Percentiles rank a stretch among this genome's conserved stretches.
Evolutionary conservation across 768 basidiomycete species (phyloP).

Genomic region (Hirschioporus abietinus): DNA sequence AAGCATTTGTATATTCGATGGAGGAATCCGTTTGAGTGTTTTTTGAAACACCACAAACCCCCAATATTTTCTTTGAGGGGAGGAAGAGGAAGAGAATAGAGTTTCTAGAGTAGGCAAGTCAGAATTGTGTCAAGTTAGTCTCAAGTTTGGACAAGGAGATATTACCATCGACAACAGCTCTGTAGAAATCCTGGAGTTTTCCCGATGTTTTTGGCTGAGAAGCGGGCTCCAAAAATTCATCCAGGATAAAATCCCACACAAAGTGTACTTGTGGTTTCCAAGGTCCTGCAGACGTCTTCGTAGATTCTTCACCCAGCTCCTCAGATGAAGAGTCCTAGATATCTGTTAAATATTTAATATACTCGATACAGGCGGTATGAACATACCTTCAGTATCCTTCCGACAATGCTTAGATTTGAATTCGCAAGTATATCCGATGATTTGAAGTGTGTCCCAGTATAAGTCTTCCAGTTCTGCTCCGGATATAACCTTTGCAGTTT

Average conservation of each 20-base stretch:
- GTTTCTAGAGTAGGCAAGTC: constrained; percentile 49
- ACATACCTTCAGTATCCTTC: constrained; percentile 73
- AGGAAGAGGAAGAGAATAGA: constrained; percentile 78
- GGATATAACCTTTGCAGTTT: constrained; percentile 60
- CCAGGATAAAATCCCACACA: constrained; percentile 82
- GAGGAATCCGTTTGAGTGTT: constrained; percentile 61
- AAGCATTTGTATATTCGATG: constrained; percentile 71
- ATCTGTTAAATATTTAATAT: constrained; percentile 4
- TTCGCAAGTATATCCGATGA: constrained; percentile 60
- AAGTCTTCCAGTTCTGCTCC: constrained; percentile 58
- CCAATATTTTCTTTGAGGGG: constrained; percentile 88
- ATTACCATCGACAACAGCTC: constrained; percentile 85
- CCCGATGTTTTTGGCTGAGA: constrained; percentile 37
- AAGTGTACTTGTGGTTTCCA: constrained; percentile 94
- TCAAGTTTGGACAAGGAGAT: constrained; percentile 7
- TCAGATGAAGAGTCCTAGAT: constrained; percentile 52
- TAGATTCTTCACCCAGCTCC: constrained; percentile 46
- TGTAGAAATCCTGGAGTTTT: constrained; percentile 88
- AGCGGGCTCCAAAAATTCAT: constrained; percentile 54
- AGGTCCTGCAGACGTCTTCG: constrained; percentile 46
- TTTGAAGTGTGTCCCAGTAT: constrained; percentile 74
- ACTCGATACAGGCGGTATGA: constrained; percentile 4
- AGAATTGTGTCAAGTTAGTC: constrained; percentile 7
- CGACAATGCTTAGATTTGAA: constrained; percentile 68
- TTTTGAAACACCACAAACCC: constrained; percentile 91